Base-by-base conservation (phyloP, 2,329 filamentous ascomycete genomes). In the Xylogone sp. region DNA sequence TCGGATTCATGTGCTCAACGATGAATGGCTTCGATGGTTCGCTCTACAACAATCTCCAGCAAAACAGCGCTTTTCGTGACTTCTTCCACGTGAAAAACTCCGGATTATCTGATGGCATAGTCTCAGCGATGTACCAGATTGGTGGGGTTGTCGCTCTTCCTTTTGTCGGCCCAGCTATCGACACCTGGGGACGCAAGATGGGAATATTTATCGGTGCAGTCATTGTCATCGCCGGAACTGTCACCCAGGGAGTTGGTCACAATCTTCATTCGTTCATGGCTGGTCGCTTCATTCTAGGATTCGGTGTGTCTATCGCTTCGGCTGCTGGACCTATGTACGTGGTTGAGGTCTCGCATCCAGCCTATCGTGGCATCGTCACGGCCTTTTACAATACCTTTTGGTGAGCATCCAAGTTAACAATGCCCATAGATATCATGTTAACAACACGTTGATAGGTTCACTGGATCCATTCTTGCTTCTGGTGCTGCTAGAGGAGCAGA, bases 221-320 rank as follows among this genome's bases (percentile, higher is more conserved):
- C 2, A 63, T 70, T 48, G 70, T 78, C 52, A 66, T 78, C 46
- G 48, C 76, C 44, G 75, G 76, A 16, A 70, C 74, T 22, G 66
- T 73, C 50, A 69, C 78, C 46, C 75, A 77, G 53, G 72, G 67
- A 39, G 56, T 62, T 12, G 69, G 34, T 5, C 34, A 18, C 34
- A 39, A 39, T 18, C 34, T 69, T 48, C 59, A 64, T 43, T 62
- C 45, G 52, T 77, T 76, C 59, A 73, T 77, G 64, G 75, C 73
- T 42, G 80, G 80, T 3, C 75, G 80, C 21, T 83, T 84, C 65
- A 65, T 84, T 22, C 75, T 84, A 13, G 82, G 81, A 46, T 83
- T 84, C 56, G 75, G 75, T 50, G 72, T 76, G 5, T 68, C 69
- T 34, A 69, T 77, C 51, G 69, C 71, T 24, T 68, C 71, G 2